Evolutionary conservation across 495 filamentous ascomycete genomes (phyloP).

Genomic region (Podospora pseudopauciseta): DNA sequence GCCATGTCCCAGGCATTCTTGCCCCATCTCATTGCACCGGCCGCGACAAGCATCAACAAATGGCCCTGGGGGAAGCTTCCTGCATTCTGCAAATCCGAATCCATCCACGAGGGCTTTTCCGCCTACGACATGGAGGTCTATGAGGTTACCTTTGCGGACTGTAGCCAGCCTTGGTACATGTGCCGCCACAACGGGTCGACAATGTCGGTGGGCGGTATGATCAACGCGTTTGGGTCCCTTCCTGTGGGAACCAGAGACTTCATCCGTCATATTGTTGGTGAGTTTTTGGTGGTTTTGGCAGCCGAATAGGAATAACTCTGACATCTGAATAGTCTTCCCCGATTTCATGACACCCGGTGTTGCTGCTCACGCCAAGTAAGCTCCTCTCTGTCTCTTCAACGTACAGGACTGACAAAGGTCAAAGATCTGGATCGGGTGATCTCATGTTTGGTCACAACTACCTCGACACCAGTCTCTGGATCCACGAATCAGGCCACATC

Average conservation of each 20-base stretch:
- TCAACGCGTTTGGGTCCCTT: background rate
- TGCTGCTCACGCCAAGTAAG: background rate
- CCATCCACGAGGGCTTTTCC: background rate
- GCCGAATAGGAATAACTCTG: background rate
- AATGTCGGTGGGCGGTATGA: background rate
- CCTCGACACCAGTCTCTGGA: background rate
- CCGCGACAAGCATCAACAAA: background rate
- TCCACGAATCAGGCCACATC: background rate
- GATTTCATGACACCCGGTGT: background rate
- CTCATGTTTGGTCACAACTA: background rate
- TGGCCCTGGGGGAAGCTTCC: background rate
- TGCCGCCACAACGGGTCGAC: background rate
- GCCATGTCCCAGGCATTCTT: background rate
- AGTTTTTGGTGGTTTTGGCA: background rate
- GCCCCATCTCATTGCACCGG: background rate
- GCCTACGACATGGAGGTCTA: slow-evolving; percentile 3
- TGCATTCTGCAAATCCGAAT: background rate
- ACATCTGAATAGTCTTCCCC: background rate
- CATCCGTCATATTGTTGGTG: slow-evolving; percentile 3
- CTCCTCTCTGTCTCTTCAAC: background rate
- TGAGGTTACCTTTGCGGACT: background rate
- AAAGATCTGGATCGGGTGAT: background rate
- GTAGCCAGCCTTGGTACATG: background rate
- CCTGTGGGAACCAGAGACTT: background rate
- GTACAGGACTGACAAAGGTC: background rate